phyloP scores from a whole-genome alignment of 2,329 filamentous ascomycete species.

The Didymella pinodella region DNA sequence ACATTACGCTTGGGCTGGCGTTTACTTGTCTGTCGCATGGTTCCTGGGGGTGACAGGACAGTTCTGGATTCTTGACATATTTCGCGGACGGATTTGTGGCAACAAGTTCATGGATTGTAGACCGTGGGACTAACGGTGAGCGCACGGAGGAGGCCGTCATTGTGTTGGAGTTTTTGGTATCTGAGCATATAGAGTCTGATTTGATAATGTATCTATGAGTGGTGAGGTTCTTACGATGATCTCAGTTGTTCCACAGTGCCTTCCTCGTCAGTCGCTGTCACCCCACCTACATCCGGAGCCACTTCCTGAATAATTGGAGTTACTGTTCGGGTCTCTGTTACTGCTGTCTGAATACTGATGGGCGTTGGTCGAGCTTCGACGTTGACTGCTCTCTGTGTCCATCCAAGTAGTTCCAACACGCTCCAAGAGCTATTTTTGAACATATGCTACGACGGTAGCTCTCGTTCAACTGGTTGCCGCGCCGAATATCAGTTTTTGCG shows the following conservation, averaged over 20 bases:
- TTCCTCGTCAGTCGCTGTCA: background rate
- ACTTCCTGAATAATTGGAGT: background rate
- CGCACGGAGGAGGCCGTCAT: background rate
- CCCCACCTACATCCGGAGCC: background rate
- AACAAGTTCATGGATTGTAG: constrained; percentile 25
- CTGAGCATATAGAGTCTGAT: no score
- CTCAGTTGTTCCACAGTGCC: background rate
- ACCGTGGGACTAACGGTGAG: constrained; percentile 1
- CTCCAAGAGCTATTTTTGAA: background rate
- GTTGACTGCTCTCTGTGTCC: background rate
- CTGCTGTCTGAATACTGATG: background rate
- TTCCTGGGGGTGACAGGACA: background rate
- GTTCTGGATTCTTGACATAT: constrained; percentile 10
- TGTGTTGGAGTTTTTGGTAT: no score
- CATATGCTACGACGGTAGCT: background rate
- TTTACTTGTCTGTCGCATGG: background rate
- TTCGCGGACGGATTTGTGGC: constrained; percentile 14
- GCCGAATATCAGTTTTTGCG: background rate
- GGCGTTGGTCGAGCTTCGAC: background rate
- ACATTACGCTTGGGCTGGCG: background rate
- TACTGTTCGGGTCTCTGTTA: background rate
- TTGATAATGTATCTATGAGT: no score
- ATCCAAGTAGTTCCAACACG: background rate
- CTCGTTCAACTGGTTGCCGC: background rate
- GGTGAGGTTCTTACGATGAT: no score